A percentile compares a stretch with the other conserved stretches of the same genome.
These are phyloP conservation scores for Rhododendron molle DNA, from an alignment of 148 eudicot species.

Conservation along the genomic window DNA sequence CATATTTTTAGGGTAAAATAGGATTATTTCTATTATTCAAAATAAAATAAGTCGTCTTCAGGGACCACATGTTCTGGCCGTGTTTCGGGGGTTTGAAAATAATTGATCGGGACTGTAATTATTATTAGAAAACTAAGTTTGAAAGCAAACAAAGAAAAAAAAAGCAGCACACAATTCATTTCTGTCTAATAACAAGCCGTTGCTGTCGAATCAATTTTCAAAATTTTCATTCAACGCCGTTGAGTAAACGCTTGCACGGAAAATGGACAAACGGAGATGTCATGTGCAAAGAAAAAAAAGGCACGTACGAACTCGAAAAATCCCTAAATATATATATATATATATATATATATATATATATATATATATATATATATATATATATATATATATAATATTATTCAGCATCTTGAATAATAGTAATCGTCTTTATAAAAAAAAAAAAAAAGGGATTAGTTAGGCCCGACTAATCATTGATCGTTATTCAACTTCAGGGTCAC, in stretches of 20 bases:
- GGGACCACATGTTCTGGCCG: not conserved
- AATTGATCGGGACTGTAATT: not conserved
- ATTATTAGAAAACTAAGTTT: not conserved
- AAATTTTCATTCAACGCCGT: not conserved
- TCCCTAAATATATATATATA: too few species aligned
- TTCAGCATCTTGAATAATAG: not conserved
- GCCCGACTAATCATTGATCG: not conserved
- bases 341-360: too few species aligned
- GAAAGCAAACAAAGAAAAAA: not conserved
- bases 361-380: too few species aligned
- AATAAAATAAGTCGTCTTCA: not conserved
- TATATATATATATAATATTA: not conserved
- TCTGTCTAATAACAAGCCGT: not conserved
- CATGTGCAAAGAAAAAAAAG: not conserved
- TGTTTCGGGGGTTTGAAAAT: not conserved
- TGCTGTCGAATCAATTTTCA: not conserved
- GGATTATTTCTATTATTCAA: not conserved
- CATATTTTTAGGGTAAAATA: not conserved
- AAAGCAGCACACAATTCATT: not conserved
- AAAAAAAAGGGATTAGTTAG: not conserved
- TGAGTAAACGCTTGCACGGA: not conserved
- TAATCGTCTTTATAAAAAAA: not conserved
- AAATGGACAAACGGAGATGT: not conserved
- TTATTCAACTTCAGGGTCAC: not conserved
- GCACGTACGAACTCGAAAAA: not conserved